Evolutionary conservation across 768 basidiomycete genomes (phyloP), one percentile per base, ranked within the genome.

Genomic region (Tricholoma terreum): DNA sequence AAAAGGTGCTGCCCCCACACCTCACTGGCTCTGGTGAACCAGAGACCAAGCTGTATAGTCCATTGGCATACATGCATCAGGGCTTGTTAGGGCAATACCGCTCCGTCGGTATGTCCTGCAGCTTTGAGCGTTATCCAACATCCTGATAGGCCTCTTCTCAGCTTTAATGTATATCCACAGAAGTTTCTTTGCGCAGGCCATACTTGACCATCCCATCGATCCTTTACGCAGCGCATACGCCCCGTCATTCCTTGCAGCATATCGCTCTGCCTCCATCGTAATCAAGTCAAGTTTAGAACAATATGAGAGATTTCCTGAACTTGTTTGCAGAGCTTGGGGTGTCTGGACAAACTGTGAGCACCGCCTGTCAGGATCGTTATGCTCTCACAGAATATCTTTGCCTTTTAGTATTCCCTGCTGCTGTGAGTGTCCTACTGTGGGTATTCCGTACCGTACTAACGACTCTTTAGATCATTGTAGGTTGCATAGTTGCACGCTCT

Each of bases 191-290:
- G 85, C 84, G 0, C 84, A 86, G 60, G 85, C 87, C 0, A 80
- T 89, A 73, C 75, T 85, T 5, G 85, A 87, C 61, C 78, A 84
- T 62, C 87, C 87, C 15, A 73, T 73, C 6, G 87, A 88, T 61
- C 87, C 87, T 5, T 73, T 89, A 12, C 77, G 84, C 52, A 89
- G 86, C 64, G 83, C 85, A 1, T 89, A 84, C 58, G 85, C 87
- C 0, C 86, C 86, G 0, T 89, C 87, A 1, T 87, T 87, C 69
- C 75, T 89, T 21, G 85, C 87, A 1, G 83, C 86, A 43, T 88
- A 87, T 67, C 77, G 85, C 55, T 85, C 84, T 61, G 87, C 87
- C n/a, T 87, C 86, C 7, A 80, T 83, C 12, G 76, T 83, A 21
- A 84, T 89, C 58, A 87, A 84, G 67, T 73, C 75, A 0, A 73